phyloP scores from a whole-genome alignment of 2,329 filamentous ascomycete genomes.

The Pseudogymnoascus destructans region DNA sequence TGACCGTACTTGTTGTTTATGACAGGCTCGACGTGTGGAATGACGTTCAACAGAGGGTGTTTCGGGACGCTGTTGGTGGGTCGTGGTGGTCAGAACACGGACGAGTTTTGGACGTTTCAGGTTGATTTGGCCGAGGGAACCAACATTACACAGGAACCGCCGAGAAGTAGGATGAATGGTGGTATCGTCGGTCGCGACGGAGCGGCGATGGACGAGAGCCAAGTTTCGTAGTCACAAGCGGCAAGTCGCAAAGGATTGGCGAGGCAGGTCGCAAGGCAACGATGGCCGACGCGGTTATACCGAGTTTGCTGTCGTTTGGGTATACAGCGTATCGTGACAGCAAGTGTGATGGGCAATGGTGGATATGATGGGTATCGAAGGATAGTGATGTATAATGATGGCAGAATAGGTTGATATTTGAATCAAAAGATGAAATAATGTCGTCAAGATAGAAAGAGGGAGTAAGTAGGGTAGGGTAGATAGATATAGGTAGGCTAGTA shows the following conservation, averaged over 20 bases:
- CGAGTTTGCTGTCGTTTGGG: background rate
- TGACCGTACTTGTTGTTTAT: background rate
- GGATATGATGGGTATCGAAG: background rate
- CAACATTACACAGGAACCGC: background rate
- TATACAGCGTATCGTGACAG: background rate
- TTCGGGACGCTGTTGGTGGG: constrained; percentile 17
- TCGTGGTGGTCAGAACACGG: constrained; percentile 20
- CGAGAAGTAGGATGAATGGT: background rate
- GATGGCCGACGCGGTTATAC: background rate
- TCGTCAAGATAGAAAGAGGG: background rate
- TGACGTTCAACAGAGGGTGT: background rate
- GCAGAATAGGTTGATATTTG: background rate
- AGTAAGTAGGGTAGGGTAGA: background rate
- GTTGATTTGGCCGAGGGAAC: constrained; percentile 16
- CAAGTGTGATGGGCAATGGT: background rate
- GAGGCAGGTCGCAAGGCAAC: background rate
- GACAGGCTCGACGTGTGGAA: background rate
- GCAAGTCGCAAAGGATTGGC: background rate
- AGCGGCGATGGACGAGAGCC: background rate
- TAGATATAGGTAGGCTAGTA: background rate
- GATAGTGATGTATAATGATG: background rate
- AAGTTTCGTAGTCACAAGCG: background rate
- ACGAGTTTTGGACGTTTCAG: constrained; percentile 14
- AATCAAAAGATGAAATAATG: background rate
- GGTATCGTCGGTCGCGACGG: background rate